phyloP scores from a whole-genome alignment of 306 rosid species.

The Alnus glutinosa region DNA sequence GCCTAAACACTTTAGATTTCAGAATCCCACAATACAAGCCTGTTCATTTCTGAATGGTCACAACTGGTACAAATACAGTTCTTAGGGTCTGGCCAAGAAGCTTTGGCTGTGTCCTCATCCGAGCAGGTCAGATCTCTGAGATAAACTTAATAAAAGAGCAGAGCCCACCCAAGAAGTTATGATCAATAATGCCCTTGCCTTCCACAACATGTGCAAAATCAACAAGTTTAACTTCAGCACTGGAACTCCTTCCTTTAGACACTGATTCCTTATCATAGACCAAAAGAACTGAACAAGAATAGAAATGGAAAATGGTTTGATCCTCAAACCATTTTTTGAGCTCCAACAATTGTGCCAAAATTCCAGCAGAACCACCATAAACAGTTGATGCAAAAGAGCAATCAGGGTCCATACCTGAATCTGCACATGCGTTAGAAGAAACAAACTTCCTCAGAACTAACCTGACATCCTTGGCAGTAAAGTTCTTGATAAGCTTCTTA shows the following conservation, averaged over 20 bases:
- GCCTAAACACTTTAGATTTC: not conserved
- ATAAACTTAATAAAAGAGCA: constrained; percentile 78
- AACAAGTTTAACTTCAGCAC: constrained; percentile 56
- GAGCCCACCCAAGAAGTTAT: constrained; percentile 92
- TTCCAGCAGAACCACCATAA: constrained; percentile 50
- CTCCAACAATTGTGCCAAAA: constrained; percentile 57
- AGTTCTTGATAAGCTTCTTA: constrained; percentile 28
- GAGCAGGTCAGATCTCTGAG: constrained; percentile 41
- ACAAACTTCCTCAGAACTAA: constrained; percentile 56
- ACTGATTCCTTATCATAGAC: constrained; percentile 54
- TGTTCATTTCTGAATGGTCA: not conserved
- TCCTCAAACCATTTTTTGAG: constrained; percentile 86
- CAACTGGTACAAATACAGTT: not conserved
- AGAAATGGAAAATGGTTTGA: constrained; percentile 72
- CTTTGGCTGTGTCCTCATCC: not conserved
- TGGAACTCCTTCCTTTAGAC: constrained; percentile 28
- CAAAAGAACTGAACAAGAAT: constrained; percentile 64
- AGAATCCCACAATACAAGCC: not conserved
- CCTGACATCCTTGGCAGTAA: constrained; percentile 31
- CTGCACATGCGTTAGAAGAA: constrained; percentile 43
- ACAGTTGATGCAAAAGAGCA: constrained; percentile 45
- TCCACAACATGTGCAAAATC: constrained; percentile 80
- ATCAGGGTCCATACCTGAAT: constrained; percentile 43
- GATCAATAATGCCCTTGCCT: constrained; percentile 71
- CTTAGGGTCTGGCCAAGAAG: not conserved